Base-by-base conservation (phyloP, 768 basidiomycete genomes). In the Cubamyces sp. region DNA sequence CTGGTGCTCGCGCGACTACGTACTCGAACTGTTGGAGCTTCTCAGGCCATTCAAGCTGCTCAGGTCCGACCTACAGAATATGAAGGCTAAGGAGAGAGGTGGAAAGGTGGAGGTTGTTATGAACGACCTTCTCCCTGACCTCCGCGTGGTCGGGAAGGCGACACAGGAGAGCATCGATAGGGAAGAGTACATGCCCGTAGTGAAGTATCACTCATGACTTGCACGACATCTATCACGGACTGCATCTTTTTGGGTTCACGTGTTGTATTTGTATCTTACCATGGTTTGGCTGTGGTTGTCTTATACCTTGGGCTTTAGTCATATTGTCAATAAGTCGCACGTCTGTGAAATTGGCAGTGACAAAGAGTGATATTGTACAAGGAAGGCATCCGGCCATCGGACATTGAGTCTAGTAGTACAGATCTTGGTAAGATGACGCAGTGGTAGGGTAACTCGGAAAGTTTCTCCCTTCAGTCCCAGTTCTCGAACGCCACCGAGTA, bases 1-100 rank as follows among this genome's bases (percentile, higher is more conserved):
- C 21, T 64, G 63, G 63, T 54, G 53, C 42, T 58, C 63, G 58
- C 63, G 63, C 54, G 63, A 64, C 52, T 64, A 64, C 58, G 63
- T 64, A 42, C 63, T 64, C n/a, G 63, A 64, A 54, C 58, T 64
- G 21, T 54, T 64, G 18, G 63, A 64, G 58, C 54, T 64, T 1
- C 58, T 64, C 25, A 41, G 63, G 41, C 63, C 63, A 37, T 64
- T 64, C 58, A 64, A 60, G 58, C 43, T 64, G 54, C 54, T 64
- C 34, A 28, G 63, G 7, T 16, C 54, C 43, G 63, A 64, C 18
- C 39, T 64, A 34, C 58, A 60, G 58, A 49, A 53, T 5, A 41
- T 54, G 49, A 54, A 54, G 61, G 15, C 40, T 47, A 41, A 23
- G 40, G 3, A 8, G 18, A 54, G 34, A 34, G 53, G 57, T 21